A percentile compares a stretch with the other conserved stretches of the same genome.
phyloP scores from a whole-genome alignment of 2,329 filamentous ascomycete genomes.

The Paraconiothyrium brasiliense region DNA sequence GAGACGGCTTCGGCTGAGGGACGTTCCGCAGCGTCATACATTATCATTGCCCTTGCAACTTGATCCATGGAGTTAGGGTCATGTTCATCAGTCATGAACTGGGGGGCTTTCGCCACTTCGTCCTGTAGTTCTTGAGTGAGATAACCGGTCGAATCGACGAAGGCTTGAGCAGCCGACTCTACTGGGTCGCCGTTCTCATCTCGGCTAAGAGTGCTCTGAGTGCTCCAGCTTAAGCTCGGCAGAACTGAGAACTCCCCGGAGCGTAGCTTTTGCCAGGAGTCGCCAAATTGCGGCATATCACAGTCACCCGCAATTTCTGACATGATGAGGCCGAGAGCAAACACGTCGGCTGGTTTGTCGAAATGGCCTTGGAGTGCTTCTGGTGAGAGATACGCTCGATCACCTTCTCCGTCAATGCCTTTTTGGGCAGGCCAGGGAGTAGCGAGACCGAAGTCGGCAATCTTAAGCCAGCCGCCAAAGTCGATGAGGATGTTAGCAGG shows the following conservation, averaged over 20 bases:
- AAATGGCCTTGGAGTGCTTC: slow-evolving; percentile 88
- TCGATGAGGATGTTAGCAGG: slow-evolving; percentile 85
- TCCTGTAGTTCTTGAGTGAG: slow-evolving; percentile 39
- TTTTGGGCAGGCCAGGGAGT: slow-evolving; percentile 78
- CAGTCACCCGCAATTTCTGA: slow-evolving; percentile 95
- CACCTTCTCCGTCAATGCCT: slow-evolving; percentile 88
- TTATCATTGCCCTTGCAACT: slow-evolving; percentile 88
- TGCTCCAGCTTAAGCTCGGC: slow-evolving; percentile 84
- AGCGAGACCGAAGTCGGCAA: slow-evolving; percentile 87
- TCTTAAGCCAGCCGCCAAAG: slow-evolving; percentile 83
- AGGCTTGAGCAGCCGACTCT: slow-evolving; percentile 35
- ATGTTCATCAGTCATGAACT: slow-evolving; percentile 84
- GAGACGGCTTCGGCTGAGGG: slow-evolving; percentile 80
- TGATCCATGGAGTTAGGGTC: slow-evolving; percentile 81
- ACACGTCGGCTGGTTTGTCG: slow-evolving; percentile 92
- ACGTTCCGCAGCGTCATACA: slow-evolving; percentile 75
- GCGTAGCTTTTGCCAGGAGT: slow-evolving; percentile 88
- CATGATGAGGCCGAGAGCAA: slow-evolving; percentile 92
- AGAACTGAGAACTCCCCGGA: slow-evolving; percentile 85
- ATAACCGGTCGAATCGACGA: slow-evolving; percentile 41
- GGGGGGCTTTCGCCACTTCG: slow-evolving; percentile 75
- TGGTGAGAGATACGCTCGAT: slow-evolving; percentile 94
- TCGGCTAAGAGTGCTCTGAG: slow-evolving; percentile 72
- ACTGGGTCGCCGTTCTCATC: slow-evolving; percentile 67
- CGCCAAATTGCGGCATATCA: slow-evolving; percentile 89